A percentile compares a stretch with the other conserved stretches of the same genome.
These are phyloP conservation scores for Ajuga chamaepitys DNA, from an alignment of 257 asterid species.

Conservation along the genomic window DNA sequence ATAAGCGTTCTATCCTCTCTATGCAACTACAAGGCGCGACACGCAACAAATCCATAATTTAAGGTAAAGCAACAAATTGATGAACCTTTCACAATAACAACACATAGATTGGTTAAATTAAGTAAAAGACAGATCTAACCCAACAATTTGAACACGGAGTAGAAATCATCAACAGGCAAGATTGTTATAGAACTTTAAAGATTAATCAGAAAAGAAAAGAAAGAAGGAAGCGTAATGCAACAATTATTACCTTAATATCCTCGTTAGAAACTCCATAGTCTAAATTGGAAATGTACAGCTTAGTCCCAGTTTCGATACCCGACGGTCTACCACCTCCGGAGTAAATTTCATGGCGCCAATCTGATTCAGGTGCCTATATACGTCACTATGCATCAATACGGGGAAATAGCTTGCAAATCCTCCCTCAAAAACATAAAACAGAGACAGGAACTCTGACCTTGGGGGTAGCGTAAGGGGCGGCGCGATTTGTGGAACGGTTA, in stretches of 20 bases:
- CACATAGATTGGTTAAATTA: background rate
- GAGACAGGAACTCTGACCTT: slow-evolving; percentile 24
- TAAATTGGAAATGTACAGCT: slow-evolving; percentile 52
- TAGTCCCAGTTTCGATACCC: slow-evolving; percentile 61
- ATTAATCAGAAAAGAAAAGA: background rate
- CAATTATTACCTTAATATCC: slow-evolving; percentile 66
- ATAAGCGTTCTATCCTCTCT: background rate
- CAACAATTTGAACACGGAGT: background rate
- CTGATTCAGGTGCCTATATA: slow-evolving; percentile 46
- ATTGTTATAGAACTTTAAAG: too few relatives aligned
- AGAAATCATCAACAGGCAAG: too few relatives aligned
- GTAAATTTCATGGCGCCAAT: too few relatives aligned
- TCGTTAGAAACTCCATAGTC: slow-evolving; percentile 57
- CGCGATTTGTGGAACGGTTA: slow-evolving; percentile 36
- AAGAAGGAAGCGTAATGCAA: background rate
- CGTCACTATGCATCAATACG: background rate
- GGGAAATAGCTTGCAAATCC: background rate
- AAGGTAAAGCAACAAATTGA: background rate
- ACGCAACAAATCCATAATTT: background rate
- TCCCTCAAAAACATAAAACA: too few relatives aligned
- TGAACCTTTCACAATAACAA: background rate
- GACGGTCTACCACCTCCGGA: slow-evolving; percentile 29
- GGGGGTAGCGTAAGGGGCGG: slow-evolving; percentile 35
- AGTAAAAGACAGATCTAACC: background rate
- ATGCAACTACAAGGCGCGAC: background rate